Conservation (phyloP, 2,329 filamentous ascomycete species). For the Pyricularia grisea region DNA sequence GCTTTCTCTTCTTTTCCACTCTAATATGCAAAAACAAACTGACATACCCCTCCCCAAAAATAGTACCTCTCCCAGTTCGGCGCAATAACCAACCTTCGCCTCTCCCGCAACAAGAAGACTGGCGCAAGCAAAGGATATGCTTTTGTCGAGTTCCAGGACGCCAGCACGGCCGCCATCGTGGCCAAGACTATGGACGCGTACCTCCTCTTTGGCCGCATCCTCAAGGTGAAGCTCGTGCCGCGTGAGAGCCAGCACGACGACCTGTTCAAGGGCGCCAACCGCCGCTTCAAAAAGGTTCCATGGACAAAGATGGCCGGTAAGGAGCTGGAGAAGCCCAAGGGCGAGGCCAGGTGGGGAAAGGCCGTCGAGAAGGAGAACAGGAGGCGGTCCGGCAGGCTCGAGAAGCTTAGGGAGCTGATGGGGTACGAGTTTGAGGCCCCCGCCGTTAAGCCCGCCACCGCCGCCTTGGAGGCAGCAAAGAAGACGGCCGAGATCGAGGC, state of each 20-base stretch:
- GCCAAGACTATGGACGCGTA: constrained; percentile 98
- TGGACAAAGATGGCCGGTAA: constrained; percentile 79
- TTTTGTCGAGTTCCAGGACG: constrained; percentile 83
- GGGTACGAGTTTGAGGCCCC: constrained; percentile 79
- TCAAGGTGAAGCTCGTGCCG: constrained; percentile 67
- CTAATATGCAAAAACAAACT: background rate
- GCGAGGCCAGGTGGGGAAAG: constrained; percentile 69
- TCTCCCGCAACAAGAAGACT: constrained; percentile 87
- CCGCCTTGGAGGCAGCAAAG: constrained; percentile 23
- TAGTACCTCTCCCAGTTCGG: constrained; percentile 94
- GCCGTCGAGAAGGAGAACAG: constrained; percentile 65
- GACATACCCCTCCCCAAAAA: background rate
- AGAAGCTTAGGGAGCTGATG: constrained; percentile 61
- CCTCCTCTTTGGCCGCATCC: constrained; percentile 84
- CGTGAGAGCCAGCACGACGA: constrained; percentile 69
- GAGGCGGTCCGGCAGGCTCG: constrained; percentile 57
- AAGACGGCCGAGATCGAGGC: constrained; percentile 23
- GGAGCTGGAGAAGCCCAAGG: constrained; percentile 62
- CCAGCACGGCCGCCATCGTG: constrained; percentile 74
- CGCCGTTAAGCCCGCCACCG: constrained; percentile 47
- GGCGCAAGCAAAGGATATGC: constrained; percentile 89
- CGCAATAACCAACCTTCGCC: constrained; percentile 63
- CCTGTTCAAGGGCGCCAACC: constrained; percentile 84
- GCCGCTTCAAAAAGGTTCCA: constrained; percentile 79
- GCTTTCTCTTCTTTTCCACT: background rate